Evolutionary conservation across 2,329 filamentous ascomycete species (phyloP), one percentile per base, ranked within the genome.

Genomic region (Colletotrichum plurivorum): DNA sequence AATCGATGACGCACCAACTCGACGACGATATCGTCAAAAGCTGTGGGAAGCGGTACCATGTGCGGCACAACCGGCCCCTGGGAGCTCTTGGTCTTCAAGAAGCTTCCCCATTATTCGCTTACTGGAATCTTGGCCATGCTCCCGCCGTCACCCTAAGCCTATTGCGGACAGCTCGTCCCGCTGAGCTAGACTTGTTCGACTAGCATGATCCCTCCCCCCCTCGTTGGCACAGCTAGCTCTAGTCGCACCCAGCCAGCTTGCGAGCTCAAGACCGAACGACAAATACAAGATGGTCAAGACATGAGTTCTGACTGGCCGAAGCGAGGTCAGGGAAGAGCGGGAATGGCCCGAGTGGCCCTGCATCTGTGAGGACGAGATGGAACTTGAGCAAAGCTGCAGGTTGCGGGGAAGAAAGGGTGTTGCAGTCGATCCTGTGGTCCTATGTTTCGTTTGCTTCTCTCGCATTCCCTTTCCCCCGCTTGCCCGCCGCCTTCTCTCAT

Each of bases 1-100:
- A 53, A 52, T 69, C 67, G 67, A 69, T 69, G 67, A 69, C 67
- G 67, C 67, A 69, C 51, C 31, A 36, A 61, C 52, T 51, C 10
- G 18, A 43, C 27, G 31, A 52, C 31, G 45, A 25, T 25, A 69
- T 69, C 51, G 56, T 27, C 45, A 46, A 46, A 48, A 13, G 15
- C 2, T 3, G 10, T 46, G 36, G 43, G 22, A 18, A 36, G 31
- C 31, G 31, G 8, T 10, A 8, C 7, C 10, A 36, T 18, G 20
- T 15, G 49, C 62, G 62, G 62, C 67, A 66, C 62, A 67, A 20
- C 55, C 67, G 55, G 55, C 62, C 22, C 27, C 27, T 52, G 20
- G 49, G 20, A 64, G 48, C 27, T 58, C 63, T 61, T 59, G 65
- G 65, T 18, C 27, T 16, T 62, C 51, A 43, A 53, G 55, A 60